A percentile compares a stretch with the other conserved stretches of the same genome.
Evolutionary conservation across 169 alveolate genomes (phyloP).

Genomic region (Plasmodium inui): DNA sequence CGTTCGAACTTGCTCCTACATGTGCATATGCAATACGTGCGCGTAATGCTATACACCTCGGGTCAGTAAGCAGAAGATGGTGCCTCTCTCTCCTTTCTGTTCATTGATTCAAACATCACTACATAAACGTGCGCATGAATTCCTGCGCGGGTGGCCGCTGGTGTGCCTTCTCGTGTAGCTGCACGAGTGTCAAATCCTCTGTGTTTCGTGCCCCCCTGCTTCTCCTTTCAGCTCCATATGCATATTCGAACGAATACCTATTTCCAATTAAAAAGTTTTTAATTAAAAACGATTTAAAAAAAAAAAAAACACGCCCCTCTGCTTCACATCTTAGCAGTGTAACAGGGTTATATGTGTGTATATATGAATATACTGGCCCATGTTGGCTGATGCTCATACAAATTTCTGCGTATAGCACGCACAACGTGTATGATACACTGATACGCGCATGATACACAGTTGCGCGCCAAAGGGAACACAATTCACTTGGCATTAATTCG

Average conservation of each 20-base stretch:
- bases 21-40: background rate
- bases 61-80: background rate
- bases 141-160: background rate
- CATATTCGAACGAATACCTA: slow-evolving; percentile 9
- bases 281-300: slow-evolving; percentile 16
- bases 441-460: background rate
- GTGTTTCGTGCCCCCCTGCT: background rate
- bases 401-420: background rate
- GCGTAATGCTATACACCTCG: background rate
- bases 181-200: background rate
- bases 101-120: background rate
- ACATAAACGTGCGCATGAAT: background rate
- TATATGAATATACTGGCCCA: background rate
- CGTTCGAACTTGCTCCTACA: background rate
- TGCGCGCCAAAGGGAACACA: background rate
- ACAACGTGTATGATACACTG: background rate
- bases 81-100: background rate
- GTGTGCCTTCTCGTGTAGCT: background rate
- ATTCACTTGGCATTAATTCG: background rate
- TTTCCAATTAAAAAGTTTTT: background rate
- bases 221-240: background rate
- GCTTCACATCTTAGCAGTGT: slow-evolving; percentile 9
- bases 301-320: background rate
- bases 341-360: background rate
- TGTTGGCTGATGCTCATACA: background rate